phyloP scores from a whole-genome alignment of 208 protist species.

The Paratrypanosoma confusum region DNA sequence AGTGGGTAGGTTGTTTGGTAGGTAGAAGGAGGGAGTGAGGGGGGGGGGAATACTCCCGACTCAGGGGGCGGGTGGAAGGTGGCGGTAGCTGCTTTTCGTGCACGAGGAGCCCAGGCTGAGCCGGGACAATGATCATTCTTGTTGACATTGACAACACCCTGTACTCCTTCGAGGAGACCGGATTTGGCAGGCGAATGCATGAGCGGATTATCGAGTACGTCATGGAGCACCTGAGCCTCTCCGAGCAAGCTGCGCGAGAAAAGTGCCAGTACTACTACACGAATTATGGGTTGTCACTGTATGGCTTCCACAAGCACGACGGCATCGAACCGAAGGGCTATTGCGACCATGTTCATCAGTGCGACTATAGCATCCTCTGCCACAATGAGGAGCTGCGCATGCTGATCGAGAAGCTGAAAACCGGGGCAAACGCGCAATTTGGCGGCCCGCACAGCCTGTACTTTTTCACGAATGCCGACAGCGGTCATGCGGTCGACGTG shows the following conservation, averaged over 20 bases:
- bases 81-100: too few species aligned
- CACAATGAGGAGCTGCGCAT: constrained; percentile 24
- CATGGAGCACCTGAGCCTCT: constrained; percentile 14
- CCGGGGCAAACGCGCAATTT: not conserved
- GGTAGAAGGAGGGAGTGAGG: too few species aligned
- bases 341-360: constrained; percentile 57
- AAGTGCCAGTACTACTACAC: not conserved
- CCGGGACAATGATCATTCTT: constrained; percentile 55
- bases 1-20: too few species aligned
- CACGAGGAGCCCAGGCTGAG: too few species aligned
- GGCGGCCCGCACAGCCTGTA: constrained; percentile 19
- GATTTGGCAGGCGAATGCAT: constrained; percentile 41
- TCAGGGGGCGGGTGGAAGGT: too few species aligned
- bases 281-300: constrained; percentile 8
- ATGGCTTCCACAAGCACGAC: constrained; percentile 44
- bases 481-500: constrained; percentile 31
- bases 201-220: constrained; percentile 36
- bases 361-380: constrained; percentile 33
- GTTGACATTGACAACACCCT: constrained; percentile 78
- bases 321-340: constrained; percentile 40
- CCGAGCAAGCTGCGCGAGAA: constrained; percentile 14
- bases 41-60: too few species aligned
- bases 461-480: constrained; percentile 65
- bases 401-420: constrained; percentile 46
- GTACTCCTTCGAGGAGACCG: constrained; percentile 42